Percentiles rank a stretch among this genome's conserved stretches.
phyloP scores from a whole-genome alignment of 2,329 filamentous ascomycete genomes.

The Botrytis galanthina region DNA sequence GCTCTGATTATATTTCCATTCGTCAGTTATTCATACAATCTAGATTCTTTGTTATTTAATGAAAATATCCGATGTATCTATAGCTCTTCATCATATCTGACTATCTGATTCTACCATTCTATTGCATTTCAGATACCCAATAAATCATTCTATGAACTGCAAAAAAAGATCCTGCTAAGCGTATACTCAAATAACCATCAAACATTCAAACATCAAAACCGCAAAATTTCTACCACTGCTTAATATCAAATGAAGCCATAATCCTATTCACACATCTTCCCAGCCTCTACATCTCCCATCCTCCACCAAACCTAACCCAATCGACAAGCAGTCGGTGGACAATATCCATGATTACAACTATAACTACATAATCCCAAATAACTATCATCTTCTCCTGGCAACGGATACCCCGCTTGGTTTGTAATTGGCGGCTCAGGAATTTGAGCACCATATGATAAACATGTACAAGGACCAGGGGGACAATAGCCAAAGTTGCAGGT shows the following conservation, averaged over 20 bases:
- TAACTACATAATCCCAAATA: slow-evolving; percentile 49
- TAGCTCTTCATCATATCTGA: no score
- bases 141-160: no score
- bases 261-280: background rate
- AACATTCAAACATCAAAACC: background rate
- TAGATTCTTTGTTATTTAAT: no score
- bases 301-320: background rate
- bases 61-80: no score
- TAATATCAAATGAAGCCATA: background rate
- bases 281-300: no score
- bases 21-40: no score
- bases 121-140: no score
- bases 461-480: slow-evolving; percentile 30
- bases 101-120: no score
- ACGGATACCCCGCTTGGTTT: slow-evolving; percentile 39
- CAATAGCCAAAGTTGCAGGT: slow-evolving; percentile 33
- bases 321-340: slow-evolving; percentile 13
- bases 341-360: slow-evolving; percentile 47
- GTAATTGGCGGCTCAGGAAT: slow-evolving; percentile 30
- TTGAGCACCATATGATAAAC: slow-evolving; percentile 25
- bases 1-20: no score
- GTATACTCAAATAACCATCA: background rate
- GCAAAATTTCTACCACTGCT: background rate
- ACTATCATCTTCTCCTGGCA: slow-evolving; percentile 37
- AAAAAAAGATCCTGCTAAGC: no score